Percentiles rank a stretch among this genome's conserved stretches.
phyloP scores from a whole-genome alignment of 208 protist genomes.

The Trypanosoma scelopori region DNA sequence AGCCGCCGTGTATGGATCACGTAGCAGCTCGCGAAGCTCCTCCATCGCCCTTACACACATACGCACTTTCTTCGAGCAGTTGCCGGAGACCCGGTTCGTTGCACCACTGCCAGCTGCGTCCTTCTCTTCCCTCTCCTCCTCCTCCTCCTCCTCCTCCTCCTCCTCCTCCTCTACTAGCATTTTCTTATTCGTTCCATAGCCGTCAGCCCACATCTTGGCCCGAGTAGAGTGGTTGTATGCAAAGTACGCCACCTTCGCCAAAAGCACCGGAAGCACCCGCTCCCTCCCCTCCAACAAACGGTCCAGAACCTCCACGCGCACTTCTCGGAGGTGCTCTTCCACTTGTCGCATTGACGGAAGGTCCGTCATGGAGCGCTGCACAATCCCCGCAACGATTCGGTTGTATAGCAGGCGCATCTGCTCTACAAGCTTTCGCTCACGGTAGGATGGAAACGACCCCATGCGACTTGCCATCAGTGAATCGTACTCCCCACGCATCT shows the following conservation, averaged over 20 bases:
- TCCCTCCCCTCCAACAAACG: constrained; percentile 20
- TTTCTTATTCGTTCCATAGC: constrained; percentile 11
- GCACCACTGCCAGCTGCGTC: constrained; percentile 14
- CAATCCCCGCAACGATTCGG: constrained; percentile 22
- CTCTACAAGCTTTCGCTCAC: constrained; percentile 4
- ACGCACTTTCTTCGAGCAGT: not conserved
- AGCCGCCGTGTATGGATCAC: constrained; percentile 18
- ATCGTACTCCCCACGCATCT: constrained; percentile 30
- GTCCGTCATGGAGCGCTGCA: constrained; percentile 23
- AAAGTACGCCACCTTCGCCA: constrained; percentile 36
- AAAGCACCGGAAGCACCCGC: constrained; percentile 32
- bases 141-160: not conserved
- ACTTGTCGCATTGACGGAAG: constrained; percentile 31
- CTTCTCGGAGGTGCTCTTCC: constrained; percentile 28
- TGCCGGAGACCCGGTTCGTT: not conserved
- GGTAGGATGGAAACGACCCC: constrained; percentile 18
- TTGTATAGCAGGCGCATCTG: constrained; percentile 24
- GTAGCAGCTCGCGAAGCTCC: constrained; percentile 30
- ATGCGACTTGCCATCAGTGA: constrained; percentile 12
- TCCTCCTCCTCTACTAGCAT: not conserved
- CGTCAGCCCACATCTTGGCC: constrained; percentile 29
- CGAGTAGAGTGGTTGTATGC: constrained; percentile 26
- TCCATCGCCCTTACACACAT: constrained; percentile 21
- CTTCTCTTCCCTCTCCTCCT: constrained; percentile 1
- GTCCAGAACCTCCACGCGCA: constrained; percentile 30